These are phyloP conservation scores for Paracoccidioides lutzii DNA, from an alignment of 2,329 filamentous ascomycete genomes.

Conservation along the genomic window DNA sequence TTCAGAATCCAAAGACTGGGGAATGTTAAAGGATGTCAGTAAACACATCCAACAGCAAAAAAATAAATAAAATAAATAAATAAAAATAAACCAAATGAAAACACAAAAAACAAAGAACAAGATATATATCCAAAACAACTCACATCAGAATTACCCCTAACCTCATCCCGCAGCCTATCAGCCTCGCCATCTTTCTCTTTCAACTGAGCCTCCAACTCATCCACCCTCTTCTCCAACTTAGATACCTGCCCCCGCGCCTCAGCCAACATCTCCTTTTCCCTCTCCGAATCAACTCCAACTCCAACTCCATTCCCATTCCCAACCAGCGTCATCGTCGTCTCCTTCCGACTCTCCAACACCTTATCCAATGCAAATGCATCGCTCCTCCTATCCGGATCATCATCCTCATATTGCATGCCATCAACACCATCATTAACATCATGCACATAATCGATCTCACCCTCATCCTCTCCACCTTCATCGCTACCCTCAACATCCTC, in stretches of 20 bases:
- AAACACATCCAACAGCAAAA: background rate
- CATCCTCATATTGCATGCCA: constrained; percentile 31
- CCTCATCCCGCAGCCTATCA: constrained; percentile 44
- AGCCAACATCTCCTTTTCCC: constrained; percentile 58
- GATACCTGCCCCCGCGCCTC: constrained; percentile 71
- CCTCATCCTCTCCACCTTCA: constrained; percentile 38
- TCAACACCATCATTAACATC: constrained; percentile 61
- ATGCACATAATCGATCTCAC: constrained; percentile 54
- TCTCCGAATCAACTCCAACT: constrained; percentile 27
- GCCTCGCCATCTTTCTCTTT: constrained; percentile 61
- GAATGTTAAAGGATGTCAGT: constrained; percentile 5
- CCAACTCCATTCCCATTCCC: constrained; percentile 1
- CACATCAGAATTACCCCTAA: constrained; percentile 40
- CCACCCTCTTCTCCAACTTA: constrained; percentile 61
- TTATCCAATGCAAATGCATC: constrained; percentile 52
- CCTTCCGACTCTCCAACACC: constrained; percentile 32
- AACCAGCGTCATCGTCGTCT: constrained; percentile 37
- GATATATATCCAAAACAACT: constrained; percentile 5
- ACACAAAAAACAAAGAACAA: background rate
- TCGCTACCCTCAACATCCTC: constrained; percentile 65
- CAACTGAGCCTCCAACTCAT: constrained; percentile 55
- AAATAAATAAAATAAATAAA: background rate
- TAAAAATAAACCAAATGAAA: constrained; percentile 3
- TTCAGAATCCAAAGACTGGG: constrained; percentile 43
- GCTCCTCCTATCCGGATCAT: constrained; percentile 43